Evolutionary conservation across 1,284 basidiomycete species (phyloP).

Genomic region (Ustilago loliicola): DNA sequence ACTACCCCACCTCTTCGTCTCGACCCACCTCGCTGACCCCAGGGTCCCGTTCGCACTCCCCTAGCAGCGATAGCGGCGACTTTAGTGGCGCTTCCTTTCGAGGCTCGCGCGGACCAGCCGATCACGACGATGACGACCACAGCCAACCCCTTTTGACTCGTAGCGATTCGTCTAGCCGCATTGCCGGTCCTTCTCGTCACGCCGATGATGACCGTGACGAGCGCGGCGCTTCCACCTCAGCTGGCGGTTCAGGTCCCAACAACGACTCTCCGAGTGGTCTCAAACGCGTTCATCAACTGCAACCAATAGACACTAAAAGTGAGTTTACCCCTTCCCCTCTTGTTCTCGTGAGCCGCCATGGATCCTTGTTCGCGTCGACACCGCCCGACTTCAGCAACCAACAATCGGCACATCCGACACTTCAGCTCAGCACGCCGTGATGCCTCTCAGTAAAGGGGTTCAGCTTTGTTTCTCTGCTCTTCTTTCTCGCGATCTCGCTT

Average conservation of each 20-base stretch:
- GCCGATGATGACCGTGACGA: slow-evolving; percentile 16
- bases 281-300: slow-evolving; percentile 32
- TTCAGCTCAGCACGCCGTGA: neutral
- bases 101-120: slow-evolving; percentile 3
- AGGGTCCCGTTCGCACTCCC: slow-evolving; percentile 52
- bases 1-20: slow-evolving; percentile 63
- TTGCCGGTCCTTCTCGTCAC: slow-evolving; percentile 5
- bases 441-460: neutral
- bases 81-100: slow-evolving; percentile 27
- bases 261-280: slow-evolving; percentile 25
- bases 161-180: slow-evolving; percentile 27
- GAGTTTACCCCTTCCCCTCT: slow-evolving; percentile 17
- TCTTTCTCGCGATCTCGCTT: neutral
- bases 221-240: neutral
- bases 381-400: neutral
- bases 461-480: neutral
- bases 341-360: slow-evolving; percentile 4
- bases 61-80: slow-evolving; percentile 34
- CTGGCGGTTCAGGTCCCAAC: neutral
- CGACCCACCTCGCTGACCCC: slow-evolving; percentile 56
- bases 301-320: slow-evolving; percentile 54
- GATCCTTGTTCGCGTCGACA: slow-evolving; percentile 14
- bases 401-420: neutral
- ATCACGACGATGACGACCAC: slow-evolving; percentile 1
- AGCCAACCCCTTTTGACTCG: slow-evolving; percentile 24